Evolutionary conservation across 2,329 filamentous ascomycete genomes (phyloP), one percentile per base, ranked within the genome.

Genomic region (Cladosporium halotolerans): DNA sequence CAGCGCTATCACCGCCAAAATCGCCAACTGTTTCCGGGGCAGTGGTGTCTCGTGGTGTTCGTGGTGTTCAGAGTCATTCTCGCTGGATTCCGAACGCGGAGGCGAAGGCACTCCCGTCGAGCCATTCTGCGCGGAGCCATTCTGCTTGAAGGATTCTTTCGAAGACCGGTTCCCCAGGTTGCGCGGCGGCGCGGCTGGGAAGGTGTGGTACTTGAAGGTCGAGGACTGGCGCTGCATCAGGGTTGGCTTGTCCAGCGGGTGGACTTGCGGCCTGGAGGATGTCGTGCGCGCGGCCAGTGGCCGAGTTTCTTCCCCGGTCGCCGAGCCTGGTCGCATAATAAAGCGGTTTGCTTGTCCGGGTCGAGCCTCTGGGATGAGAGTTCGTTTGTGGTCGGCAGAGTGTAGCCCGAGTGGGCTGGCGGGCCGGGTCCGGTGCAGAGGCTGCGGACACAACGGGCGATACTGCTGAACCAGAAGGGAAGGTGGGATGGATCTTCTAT

Each of bases 1-100:
- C 18, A 99, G 78, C 6, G 91, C 91, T 56, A 99, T 88, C 59
- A 96, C 74, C 1, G 92, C 92, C 33, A 99, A 76, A 10, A 97
- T 81, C 4, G 84, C 79, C 56, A 99, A 84, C 74, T 97, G 93
- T 60, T 79, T 83, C 59, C 83, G 82, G 0, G 93, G 93, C 14
- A 99, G 73, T 0, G 92, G 91, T 1, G 89, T 88, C 59, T 82
- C 79, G 59, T 79, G 72, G 57, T 47, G 51, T 34, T 47, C 38
- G 34, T 36, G 34, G 74, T 66, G 50, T 45, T 47, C 36, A 14
- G 52, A 52, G 5, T 44, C 36, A 13, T 55, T 53, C 6, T 58
- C 57, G 41, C 59, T 48, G 36, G 53, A 40, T 11, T 57, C 45
- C 42, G 45, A 52, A 14, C 40, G 44, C 19, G 55, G 41, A 8